Evolutionary conservation across 371 early-diverging fungal genomes (phyloP).

Genomic region (Parasitella parasitica): DNA sequence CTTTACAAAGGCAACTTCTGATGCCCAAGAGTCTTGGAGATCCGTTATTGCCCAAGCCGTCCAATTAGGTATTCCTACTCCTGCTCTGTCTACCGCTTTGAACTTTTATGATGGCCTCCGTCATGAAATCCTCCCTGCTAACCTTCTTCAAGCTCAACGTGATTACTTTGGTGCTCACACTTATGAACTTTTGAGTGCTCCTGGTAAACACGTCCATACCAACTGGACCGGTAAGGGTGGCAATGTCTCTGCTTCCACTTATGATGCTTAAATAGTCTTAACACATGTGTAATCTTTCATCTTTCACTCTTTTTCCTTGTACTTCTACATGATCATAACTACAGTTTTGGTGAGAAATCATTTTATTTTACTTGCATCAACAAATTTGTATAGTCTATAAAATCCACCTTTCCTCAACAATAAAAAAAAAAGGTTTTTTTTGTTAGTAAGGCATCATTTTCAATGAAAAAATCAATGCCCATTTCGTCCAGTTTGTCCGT

Average conservation of each 20-base stretch:
- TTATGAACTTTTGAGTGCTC: constrained; percentile 80
- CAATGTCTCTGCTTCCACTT: constrained; percentile 63
- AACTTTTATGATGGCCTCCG: constrained; percentile 97
- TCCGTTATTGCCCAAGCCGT: constrained; percentile 83
- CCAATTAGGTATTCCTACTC: constrained; percentile 88
- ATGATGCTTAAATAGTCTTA: constrained; percentile 31
- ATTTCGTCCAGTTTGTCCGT: no score
- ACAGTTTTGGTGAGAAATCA: neutral
- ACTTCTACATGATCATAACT: constrained; percentile 4
- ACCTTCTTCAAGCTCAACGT: constrained; percentile 96
- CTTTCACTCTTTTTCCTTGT: neutral
- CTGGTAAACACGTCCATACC: constrained; percentile 86
- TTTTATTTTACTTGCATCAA: neutral
- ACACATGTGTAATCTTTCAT: neutral
- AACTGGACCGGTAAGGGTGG: constrained; percentile 96
- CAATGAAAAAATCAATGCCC: neutral
- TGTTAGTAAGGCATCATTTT: neutral
- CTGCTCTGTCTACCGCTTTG: constrained; percentile 90
- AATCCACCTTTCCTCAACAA: neutral
- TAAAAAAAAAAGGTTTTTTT: neutral
- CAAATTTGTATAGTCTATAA: neutral
- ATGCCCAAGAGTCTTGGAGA: constrained; percentile 88
- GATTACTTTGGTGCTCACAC: constrained; percentile 99
- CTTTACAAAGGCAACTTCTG: constrained; percentile 88
- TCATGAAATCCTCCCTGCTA: constrained; percentile 87